A percentile compares a stretch with the other conserved stretches of the same genome.
phyloP scores from a whole-genome alignment of 2,329 filamentous ascomycete genomes.

The Calonectria naviculata region DNA sequence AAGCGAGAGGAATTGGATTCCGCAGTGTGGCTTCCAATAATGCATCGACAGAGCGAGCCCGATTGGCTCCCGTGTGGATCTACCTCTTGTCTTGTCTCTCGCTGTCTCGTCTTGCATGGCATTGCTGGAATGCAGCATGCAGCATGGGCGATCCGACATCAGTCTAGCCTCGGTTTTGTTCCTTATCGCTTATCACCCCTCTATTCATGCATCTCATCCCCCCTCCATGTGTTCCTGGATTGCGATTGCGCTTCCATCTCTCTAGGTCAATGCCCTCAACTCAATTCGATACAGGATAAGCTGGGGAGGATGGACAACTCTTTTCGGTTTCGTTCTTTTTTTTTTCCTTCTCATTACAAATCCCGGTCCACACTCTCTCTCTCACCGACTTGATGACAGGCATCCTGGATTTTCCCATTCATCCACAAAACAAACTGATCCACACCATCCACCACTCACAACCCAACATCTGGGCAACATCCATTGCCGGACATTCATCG shows the following conservation, averaged over 20 bases:
- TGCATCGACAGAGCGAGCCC: neutral
- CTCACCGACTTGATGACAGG: neutral
- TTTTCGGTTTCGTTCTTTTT: neutral
- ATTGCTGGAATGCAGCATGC: conserved; percentile 6
- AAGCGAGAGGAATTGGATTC: neutral
- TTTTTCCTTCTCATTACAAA: neutral
- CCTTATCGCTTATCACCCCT: conserved; percentile 35
- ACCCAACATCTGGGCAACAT: neutral
- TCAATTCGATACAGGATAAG: neutral
- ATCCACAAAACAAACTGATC: conserved; percentile 2
- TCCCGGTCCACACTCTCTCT: neutral
- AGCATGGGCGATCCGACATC: conserved; percentile 5
- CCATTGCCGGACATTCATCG: neutral
- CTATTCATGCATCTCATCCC: conserved; percentile 11
- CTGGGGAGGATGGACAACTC: neutral
- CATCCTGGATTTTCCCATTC: conserved; percentile 4
- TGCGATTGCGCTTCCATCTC: neutral
- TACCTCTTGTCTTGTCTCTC: neutral
- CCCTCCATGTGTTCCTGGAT: conserved; percentile 4
- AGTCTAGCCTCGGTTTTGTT: neutral
- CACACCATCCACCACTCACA: conserved; percentile 10
- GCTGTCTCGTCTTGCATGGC: conserved; percentile 3
- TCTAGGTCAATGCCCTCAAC: neutral
- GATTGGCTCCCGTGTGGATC: conserved; percentile 1
- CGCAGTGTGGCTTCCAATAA: conserved; percentile 1